Conservation (phyloP, 78 protist species). For the Corallochytrium limacisporum region DNA sequence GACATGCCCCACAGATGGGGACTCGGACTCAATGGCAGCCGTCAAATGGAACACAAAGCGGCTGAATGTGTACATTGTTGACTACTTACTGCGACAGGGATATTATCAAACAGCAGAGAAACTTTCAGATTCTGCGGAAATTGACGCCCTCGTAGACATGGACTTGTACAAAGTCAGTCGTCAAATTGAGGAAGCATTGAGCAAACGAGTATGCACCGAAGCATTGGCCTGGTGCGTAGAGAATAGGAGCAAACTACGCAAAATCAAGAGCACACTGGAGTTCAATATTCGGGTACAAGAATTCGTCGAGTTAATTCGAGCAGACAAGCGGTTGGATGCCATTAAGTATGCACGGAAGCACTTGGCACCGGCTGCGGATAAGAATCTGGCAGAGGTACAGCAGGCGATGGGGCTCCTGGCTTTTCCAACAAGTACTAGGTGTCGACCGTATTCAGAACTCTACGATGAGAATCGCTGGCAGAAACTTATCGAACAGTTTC, state of each 20-base stretch:
- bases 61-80: too few species aligned
- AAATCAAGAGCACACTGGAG: slow-evolving; percentile 36
- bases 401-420: slow-evolving; percentile 37
- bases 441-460: background rate
- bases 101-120: too few species aligned
- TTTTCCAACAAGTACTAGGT: slow-evolving; percentile 22
- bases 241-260: slow-evolving; percentile 32
- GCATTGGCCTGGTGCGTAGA: slow-evolving; percentile 55
- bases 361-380: slow-evolving; percentile 21
- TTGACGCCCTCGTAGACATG: too few species aligned
- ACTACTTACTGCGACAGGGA: too few species aligned
- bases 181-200: too few species aligned
- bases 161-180: too few species aligned
- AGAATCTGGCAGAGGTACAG: slow-evolving; percentile 44
- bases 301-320: slow-evolving; percentile 41
- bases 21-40: too few species aligned
- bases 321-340: background rate
- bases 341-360: slow-evolving; percentile 33
- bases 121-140: too few species aligned
- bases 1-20: too few species aligned
- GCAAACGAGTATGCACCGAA: too few species aligned
- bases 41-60: too few species aligned
- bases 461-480: background rate
- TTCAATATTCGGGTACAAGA: slow-evolving; percentile 47
- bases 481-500: slow-evolving; percentile 32